Base-by-base conservation (phyloP, 1,284 basidiomycete species). In the Trametes pubescens region DNA sequence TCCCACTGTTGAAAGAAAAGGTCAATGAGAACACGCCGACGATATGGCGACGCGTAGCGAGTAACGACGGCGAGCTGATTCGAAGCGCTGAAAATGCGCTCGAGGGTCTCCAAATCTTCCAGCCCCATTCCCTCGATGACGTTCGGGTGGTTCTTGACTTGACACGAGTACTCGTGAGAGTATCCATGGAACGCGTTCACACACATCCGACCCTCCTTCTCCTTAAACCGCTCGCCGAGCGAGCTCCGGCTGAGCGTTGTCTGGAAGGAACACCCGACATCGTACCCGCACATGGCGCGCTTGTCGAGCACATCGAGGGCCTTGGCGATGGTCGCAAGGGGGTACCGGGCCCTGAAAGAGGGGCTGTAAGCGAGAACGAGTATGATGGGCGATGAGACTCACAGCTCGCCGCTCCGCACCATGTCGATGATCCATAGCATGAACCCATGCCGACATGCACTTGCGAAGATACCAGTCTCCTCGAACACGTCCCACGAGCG, bases 251-350 rank as follows among this genome's bases (percentile, higher is more conserved):
- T 16, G 3, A 77, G 62, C 0, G 76, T 80, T 6, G 29, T 61
- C 14, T 64, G 58, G 55, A 79, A 77, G 0, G 62, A 61, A 58
- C 79, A 80, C 2, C 75, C 78, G 40, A 80, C 76, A 52, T 80
- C 76, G 59, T 78, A 80, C 0, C 56, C 62, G 29, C 49, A 18
- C 8, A 65, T n/a, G 14, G 44, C 24, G 0, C 26, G 14, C 2
- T 29, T 26, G 4, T 67, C 69, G 40, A 75, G 65, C 1, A 51
- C 52, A 6, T 73, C 69, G 5, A 78, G 61, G 1, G 73, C 47
- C 51, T 69, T 65, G 1, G 70, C 64, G 9, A 74, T 55, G 8
- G 73, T 71, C 0, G 77, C 76, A 0, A 79, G 66, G 0, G 74
- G 71, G 51, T 78, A 78, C 55, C 78, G 78, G 16, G 77, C 78